Evolutionary conservation across 331 rosid species (phyloP), one percentile per base, ranked within the genome.

Genomic region (Stylosanthes scabra): DNA sequence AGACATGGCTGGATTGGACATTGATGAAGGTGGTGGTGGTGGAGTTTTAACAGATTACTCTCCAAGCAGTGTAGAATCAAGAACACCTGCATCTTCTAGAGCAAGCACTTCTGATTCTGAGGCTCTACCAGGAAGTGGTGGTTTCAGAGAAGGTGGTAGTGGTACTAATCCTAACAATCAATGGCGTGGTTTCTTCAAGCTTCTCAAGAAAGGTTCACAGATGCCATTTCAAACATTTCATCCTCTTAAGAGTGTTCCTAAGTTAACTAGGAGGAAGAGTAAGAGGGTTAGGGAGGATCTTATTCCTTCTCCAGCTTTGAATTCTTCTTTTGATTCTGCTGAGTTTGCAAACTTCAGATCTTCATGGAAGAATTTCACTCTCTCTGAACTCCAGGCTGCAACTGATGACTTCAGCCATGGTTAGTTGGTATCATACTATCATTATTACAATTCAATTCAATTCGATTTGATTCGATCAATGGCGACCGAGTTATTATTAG

Each of bases 351-450:
- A 78, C 87, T 92, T 95, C 66, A 92, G 86, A 82, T 79, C 97
- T 68, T 87, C 93, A 6, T 95, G 99, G 99, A 91, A 72, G 79
- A 88, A 90, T 67, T 95, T 80, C 84, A 47, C 93, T 7, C 81
- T 88, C 29, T 25, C 86, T 2, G 92, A 95, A 71, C 83, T 95
- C 20, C 66, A 71, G 77, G 76, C 79, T 3, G 97, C 99, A 41
- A 88, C 92, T 76, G n/a, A 85, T 81, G 72, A 95, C 84, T 95
- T 92, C 72, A 86, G 92, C 82, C 78, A 62, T 27, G 97, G 99
- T 95, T 63, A 70, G 82, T 20, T 20, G 25, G 25, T 20, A 20
- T 20, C 25, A 20, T 20, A 20, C 25, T 20, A 20, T 20, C 25
- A 20, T 20, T 20, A 20, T 20, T 20, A 20, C 25, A 20, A 20